Base-by-base conservation (phyloP, 2,329 filamentous ascomycete species). In the Alternaria sp. region DNA sequence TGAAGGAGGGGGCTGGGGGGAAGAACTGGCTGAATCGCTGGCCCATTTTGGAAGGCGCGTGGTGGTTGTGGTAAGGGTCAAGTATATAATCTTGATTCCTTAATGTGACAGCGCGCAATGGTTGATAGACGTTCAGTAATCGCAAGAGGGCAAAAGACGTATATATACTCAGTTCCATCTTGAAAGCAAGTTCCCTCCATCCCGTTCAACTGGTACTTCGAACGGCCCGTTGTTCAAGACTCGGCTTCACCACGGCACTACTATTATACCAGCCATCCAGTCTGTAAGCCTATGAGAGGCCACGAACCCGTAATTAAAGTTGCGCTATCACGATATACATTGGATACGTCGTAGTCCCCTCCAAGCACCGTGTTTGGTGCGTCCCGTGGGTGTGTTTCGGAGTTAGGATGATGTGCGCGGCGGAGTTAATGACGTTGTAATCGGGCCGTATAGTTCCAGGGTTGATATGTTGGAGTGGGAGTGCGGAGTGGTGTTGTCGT, bases 1-100 rank as follows among this genome's bases (percentile, higher is more conserved):
- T 84, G 50, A 83, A 77, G 2, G 71, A 68, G 3, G 83, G 83
- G 19, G 69, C 66, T 0, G 77, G 75, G 21, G 79, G 79, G 50
- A 74, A 76, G 17, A 65, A 43, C 15, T 68, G 65, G 36, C 36
- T 40, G 36, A 40, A 40, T 40, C 9, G 36, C 9, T 40, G 36
- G 15, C 36, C 36, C 36, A 40, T 40, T 11, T 17, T 40, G 36
- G 36, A 32, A 32, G 28, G 28, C n/a, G 5, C 28, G 28, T 30
- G 11, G 28, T 32, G 28, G 28, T 13, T 7, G 28, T 32, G 6
- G 28, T 32, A 32, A 32, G 6, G 0, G 12, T 32, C 5, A 30
- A 30, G 28, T 13, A 1, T 6, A 13, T 32, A 13, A 13, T 13
- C 28, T 5, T 32, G 12, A 32, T 32, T 32, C 12, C 4, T 32